Evolutionary conservation across 2,329 filamentous ascomycete species (phyloP), one percentile per base, ranked within the genome.

Genomic region (Fusarium pseudoanthophilum): DNA sequence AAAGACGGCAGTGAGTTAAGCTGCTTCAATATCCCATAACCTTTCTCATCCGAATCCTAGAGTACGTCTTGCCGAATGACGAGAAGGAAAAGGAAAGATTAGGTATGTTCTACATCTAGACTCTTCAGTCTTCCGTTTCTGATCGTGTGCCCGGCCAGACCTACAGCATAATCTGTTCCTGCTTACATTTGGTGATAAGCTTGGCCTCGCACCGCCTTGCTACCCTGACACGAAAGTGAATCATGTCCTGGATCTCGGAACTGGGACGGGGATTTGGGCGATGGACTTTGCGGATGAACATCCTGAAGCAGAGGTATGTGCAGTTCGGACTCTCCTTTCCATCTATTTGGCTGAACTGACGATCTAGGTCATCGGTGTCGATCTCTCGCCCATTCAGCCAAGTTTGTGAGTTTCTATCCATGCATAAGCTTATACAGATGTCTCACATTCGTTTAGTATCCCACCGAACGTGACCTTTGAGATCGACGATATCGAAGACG

Each of bases 151-250:
- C 42, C 6, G 0, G 2, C 26, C 13, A 66, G 59, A 66, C 13
- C 48, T 66, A 11, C 63, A 66, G 24, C 63, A 66, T 14, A 63
- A 66, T 14, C 34, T 66, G 4, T 66, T 63, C 21, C 48, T 66
- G 1, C 42, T 66, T 11, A 66, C 63, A 0, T 66, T 66, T 15
- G 49, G 46, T 4, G 62, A 66, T 11, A 56, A 57, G 21, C 63
- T 66, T 32, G 63, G 63, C 1, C 59, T 66, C 4, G 43, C 40
- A 0, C 63, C 63, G 2, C 59, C 63, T 2, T 64, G 62, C 2
- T 43, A 28, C 7, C 36, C 24, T 1, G 36, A 55, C 4, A 30
- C 59, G 4, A 48, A 57, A 7, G 24, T 66, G 13, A 55, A 57
- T 2, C 59, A 14, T 3, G 63, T 56, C 2, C 7, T 66, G 1